These are phyloP conservation scores for Trichomonas gallinae DNA, from an alignment of 208 protist genomes.

Conservation along the genomic window DNA sequence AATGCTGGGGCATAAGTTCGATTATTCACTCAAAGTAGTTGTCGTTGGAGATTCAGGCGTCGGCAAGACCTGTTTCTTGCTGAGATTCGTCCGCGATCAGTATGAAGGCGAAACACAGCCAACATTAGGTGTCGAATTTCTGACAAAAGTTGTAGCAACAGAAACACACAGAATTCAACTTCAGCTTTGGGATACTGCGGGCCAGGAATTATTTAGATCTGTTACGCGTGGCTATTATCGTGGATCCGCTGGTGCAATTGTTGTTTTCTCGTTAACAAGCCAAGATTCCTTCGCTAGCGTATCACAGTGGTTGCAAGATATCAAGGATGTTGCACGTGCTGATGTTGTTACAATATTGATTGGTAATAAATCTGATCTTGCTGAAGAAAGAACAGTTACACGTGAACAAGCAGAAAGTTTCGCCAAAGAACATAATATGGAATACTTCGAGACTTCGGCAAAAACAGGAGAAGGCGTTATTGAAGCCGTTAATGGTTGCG, in stretches of 20 bases:
- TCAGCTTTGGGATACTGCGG: constrained; percentile 9
- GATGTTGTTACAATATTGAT: not conserved
- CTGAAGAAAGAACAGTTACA: not conserved
- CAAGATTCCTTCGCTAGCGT: not conserved
- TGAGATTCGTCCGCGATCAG: not conserved
- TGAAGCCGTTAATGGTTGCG: not conserved
- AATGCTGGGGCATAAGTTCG: not conserved
- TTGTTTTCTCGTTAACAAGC: not conserved
- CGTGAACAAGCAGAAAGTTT: not conserved
- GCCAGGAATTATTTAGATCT: not conserved
- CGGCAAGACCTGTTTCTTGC: not conserved
- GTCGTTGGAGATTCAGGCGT: constrained; percentile 1
- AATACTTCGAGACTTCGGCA: constrained; percentile 16
- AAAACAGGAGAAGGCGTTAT: not conserved
- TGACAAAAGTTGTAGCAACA: not conserved
- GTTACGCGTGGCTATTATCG: not conserved
- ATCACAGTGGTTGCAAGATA: not conserved
- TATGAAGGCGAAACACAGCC: not conserved
- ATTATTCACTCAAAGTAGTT: not conserved
- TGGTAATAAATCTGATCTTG: not conserved
- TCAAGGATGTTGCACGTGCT: not conserved
- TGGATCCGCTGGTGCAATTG: not conserved
- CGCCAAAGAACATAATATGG: not conserved
- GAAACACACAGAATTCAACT: not conserved
- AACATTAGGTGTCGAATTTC: constrained; percentile 1